phyloP scores from a whole-genome alignment of 2,329 filamentous ascomycete genomes.

The Lecanicillium sp. region DNA sequence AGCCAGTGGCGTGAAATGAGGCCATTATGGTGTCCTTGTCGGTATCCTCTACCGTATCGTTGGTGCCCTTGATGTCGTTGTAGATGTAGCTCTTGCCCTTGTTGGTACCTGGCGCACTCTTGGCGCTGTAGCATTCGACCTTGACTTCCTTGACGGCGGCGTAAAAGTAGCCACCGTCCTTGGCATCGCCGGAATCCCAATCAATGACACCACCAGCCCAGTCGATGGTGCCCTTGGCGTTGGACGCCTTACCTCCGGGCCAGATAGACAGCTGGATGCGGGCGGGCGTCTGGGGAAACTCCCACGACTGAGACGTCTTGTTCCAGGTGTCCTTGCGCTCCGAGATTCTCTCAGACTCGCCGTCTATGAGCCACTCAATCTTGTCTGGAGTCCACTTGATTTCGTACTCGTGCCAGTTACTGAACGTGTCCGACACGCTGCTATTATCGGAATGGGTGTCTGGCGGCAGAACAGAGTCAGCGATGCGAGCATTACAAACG shows the following conservation, averaged over 20 bases:
- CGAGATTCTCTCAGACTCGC: conserved; percentile 64
- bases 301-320: conserved; percentile 67
- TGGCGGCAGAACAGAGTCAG: conserved; percentile 25
- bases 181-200: conserved; percentile 67
- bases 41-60: conserved; percentile 69
- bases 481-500: no score
- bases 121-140: conserved; percentile 76
- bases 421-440: conserved; percentile 59
- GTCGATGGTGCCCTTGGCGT: conserved; percentile 73
- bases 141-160: conserved; percentile 67
- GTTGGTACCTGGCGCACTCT: conserved; percentile 55
- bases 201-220: conserved; percentile 90
- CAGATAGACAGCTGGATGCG: conserved; percentile 92
- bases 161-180: conserved; percentile 81
- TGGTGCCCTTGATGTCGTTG: conserved; percentile 54
- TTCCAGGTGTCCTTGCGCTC: conserved; percentile 81
- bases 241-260: conserved; percentile 76
- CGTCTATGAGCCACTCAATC: conserved; percentile 83
- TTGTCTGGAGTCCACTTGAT: conserved; percentile 85
- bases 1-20: conserved; percentile 73
- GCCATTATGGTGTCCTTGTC: conserved; percentile 68
- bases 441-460: conserved; percentile 71
- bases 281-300: conserved; percentile 84
- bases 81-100: conserved; percentile 69
- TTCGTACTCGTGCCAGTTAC: conserved; percentile 80